Evolutionary conservation across 352 stramenopile species (phyloP).

Genomic region (Pythium sukuiense): DNA sequence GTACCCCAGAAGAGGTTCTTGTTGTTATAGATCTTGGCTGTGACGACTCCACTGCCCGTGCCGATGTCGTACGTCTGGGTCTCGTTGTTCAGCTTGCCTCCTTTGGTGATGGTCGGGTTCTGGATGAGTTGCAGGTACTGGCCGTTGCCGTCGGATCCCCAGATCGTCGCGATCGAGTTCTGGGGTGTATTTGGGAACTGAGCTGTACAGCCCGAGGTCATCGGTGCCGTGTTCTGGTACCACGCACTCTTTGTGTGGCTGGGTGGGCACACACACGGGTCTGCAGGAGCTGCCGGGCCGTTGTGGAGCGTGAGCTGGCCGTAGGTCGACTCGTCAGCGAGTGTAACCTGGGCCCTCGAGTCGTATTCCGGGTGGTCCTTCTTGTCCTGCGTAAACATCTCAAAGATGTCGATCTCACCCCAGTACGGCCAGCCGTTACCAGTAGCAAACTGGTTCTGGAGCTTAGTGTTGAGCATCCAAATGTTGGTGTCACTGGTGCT

Average conservation of each 20-base stretch:
- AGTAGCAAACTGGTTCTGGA: slow-evolving; percentile 57
- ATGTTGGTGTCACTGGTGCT: slow-evolving; percentile 77
- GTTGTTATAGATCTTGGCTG: slow-evolving; percentile 82
- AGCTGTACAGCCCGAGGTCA: slow-evolving; percentile 67
- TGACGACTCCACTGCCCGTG: slow-evolving; percentile 38
- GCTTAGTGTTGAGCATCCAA: slow-evolving; percentile 82
- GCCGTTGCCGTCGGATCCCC: slow-evolving; percentile 54
- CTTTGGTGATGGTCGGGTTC: slow-evolving; percentile 64
- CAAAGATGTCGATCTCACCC: slow-evolving; percentile 79
- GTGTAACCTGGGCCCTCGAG: slow-evolving; percentile 45
- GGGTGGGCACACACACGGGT: slow-evolving; percentile 59
- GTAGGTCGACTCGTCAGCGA: slow-evolving; percentile 48
- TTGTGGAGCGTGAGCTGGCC: slow-evolving; percentile 78
- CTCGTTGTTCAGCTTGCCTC: slow-evolving; percentile 41
- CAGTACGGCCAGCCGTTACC: slow-evolving; percentile 72
- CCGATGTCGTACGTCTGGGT: slow-evolving; percentile 62
- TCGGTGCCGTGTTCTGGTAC: slow-evolving; percentile 58
- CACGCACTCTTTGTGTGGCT: slow-evolving; percentile 46
- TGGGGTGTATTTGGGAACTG: slow-evolving; percentile 57
- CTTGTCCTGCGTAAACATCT: slow-evolving; percentile 81
- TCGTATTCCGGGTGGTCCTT: slow-evolving; percentile 40
- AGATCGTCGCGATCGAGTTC: slow-evolving; percentile 72
- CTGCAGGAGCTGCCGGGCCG: slow-evolving; percentile 37
- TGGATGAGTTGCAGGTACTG: slow-evolving; percentile 75
- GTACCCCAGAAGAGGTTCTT: slow-evolving; percentile 68